Percentiles rank a stretch among this genome's conserved stretches.
phyloP scores from a whole-genome alignment of 164 flowering plant species.

The Warburgia ugandensis region DNA sequence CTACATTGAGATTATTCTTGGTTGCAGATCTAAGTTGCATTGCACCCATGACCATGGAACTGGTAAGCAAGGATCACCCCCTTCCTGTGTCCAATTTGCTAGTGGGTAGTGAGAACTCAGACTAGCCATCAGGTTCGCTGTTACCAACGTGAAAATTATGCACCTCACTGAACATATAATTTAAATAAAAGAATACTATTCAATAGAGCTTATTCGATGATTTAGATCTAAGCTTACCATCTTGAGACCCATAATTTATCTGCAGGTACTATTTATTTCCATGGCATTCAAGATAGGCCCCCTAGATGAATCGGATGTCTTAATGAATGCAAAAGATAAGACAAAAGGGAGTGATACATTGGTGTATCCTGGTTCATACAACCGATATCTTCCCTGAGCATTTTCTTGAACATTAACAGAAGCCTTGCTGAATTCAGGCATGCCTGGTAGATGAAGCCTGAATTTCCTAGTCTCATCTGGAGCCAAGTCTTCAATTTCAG shows the following conservation, averaged over 20 bases:
- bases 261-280: slow-evolving; percentile 82
- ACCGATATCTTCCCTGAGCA: slow-evolving; percentile 78
- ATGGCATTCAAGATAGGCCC: slow-evolving; percentile 95
- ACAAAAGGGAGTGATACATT: slow-evolving; percentile 87
- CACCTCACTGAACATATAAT: slow-evolving; percentile 10
- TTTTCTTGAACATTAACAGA: slow-evolving; percentile 85
- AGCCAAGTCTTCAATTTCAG: slow-evolving; percentile 86
- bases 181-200: slow-evolving; percentile 1
- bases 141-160: slow-evolving; percentile 45
- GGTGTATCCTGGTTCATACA: slow-evolving; percentile 81
- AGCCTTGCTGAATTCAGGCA: slow-evolving; percentile 62
- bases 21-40: slow-evolving; percentile 73
- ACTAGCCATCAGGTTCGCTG: slow-evolving; percentile 46
- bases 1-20: slow-evolving; percentile 61
- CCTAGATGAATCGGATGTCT: slow-evolving; percentile 68
- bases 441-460: slow-evolving; percentile 62
- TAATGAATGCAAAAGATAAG: slow-evolving; percentile 57
- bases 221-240: slow-evolving; percentile 47
- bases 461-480: slow-evolving; percentile 64
- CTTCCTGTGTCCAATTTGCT: slow-evolving; percentile 83
- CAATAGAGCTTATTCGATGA: background rate
- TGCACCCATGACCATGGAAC: slow-evolving; percentile 89
- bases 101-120: slow-evolving; percentile 42
- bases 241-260: slow-evolving; percentile 64
- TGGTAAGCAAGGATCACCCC: slow-evolving; percentile 94